Conservation (phyloP, 306 rosid species). For the Quercus ilex region DNA sequence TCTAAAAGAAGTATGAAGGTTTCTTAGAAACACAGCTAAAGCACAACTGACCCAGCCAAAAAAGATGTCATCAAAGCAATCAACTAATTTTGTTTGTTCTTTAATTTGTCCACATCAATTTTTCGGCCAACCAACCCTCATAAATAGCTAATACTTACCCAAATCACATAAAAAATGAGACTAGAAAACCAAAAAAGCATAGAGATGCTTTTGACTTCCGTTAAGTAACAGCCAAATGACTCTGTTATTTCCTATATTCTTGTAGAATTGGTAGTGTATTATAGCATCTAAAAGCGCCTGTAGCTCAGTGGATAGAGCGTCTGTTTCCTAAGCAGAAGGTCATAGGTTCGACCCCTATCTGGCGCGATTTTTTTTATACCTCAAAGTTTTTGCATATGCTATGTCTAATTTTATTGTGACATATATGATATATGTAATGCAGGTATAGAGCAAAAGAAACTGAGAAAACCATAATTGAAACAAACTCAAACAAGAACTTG, state of each 20-base stretch:
- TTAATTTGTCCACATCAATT: background rate
- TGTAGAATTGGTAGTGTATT: fast-evolving
- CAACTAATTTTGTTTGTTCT: background rate
- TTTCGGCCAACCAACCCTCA: background rate
- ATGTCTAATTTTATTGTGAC: too few species aligned
- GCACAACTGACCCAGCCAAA: background rate
- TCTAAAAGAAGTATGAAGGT: background rate
- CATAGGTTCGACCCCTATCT: slow-evolving; percentile 63
- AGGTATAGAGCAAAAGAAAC: background rate
- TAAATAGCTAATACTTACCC: too few species aligned
- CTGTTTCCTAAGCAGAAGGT: slow-evolving; percentile 79
- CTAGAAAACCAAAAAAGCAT: background rate
- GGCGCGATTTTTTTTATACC: slow-evolving; percentile 21
- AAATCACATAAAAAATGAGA: background rate
- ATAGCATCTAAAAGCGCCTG: slow-evolving; percentile 25
- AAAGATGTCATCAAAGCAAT: background rate
- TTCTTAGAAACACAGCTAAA: background rate
- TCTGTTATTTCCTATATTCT: background rate
- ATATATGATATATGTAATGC: background rate
- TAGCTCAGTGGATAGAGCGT: slow-evolving; percentile 78
- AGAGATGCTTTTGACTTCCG: background rate
- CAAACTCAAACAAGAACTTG: background rate
- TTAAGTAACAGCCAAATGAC: background rate
- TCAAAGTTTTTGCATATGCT: background rate
- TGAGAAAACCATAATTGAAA: background rate